A percentile compares a stretch with the other conserved stretches of the same genome.
phyloP scores from a whole-genome alignment of 169 alveolate species.

The Eimeria maxima region DNA sequence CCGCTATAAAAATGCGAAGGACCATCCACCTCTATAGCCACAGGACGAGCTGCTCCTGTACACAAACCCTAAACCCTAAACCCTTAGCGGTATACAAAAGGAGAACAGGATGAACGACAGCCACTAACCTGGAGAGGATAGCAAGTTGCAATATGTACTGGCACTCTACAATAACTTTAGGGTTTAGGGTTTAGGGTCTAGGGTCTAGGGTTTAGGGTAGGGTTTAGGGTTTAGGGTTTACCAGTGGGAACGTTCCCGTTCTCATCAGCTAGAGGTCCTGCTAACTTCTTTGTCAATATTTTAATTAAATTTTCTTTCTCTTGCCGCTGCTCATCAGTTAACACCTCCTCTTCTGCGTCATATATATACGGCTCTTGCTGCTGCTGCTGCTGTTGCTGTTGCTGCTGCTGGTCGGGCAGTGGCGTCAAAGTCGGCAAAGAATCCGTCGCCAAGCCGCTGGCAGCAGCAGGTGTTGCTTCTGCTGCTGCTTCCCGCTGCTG shows the following conservation, averaged over 20 bases:
- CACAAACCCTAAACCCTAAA: constrained; percentile 25
- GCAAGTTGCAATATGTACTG: too few species aligned
- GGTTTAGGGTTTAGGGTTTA: constrained; percentile 58
- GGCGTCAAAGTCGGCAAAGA: not conserved
- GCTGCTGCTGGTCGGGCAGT: not conserved
- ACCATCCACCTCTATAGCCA: constrained; percentile 96
- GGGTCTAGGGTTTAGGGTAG: constrained; percentile 7
- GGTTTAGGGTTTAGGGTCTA: not conserved
- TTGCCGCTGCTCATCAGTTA: constrained; percentile 83
- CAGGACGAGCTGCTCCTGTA: constrained; percentile 87
- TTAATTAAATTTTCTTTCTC: constrained; percentile 86
- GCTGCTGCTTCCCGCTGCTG: not conserved
- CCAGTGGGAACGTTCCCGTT: constrained; percentile 90
- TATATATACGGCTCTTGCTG: constrained; percentile 6
- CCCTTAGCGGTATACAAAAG: not conserved
- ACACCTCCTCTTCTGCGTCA: constrained; percentile 79
- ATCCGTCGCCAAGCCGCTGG: not conserved
- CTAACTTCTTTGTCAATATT: constrained; percentile 83
- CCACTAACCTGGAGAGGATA: too few species aligned
- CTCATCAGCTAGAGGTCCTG: constrained; percentile 89
- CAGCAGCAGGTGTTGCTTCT: constrained; percentile 28
- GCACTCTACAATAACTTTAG: too few species aligned
- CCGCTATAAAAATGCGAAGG: constrained; percentile 96
- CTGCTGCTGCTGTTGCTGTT: constrained; percentile 28
- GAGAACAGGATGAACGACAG: too few species aligned